phyloP scores from a whole-genome alignment of 129 eudicot genomes.

The Gnaphalium uliginosum region DNA sequence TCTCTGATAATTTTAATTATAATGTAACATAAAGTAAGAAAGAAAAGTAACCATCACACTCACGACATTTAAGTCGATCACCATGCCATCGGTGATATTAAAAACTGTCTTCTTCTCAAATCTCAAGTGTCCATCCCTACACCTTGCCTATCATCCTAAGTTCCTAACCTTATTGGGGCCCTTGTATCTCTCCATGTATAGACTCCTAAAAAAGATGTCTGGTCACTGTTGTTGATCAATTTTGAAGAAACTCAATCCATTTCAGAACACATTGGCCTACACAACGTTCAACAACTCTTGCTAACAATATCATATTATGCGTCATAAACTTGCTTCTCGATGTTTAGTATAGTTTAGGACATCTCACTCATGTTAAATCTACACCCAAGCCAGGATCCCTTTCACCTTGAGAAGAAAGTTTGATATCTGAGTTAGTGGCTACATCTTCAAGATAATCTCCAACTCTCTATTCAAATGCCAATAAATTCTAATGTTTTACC shows the following conservation, averaged over 20 bases:
- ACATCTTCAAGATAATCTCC: background rate
- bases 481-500: background rate
- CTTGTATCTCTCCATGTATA: background rate
- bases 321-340: background rate
- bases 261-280: background rate
- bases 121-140: background rate
- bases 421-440: background rate
- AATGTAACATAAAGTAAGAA: conserved; percentile 5
- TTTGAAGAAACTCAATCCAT: background rate
- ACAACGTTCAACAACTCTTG: background rate
- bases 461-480: conserved; percentile 12
- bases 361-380: background rate
- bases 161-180: background rate
- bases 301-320: background rate
- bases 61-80: background rate
- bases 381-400: background rate
- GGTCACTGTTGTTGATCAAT: conserved; percentile 9
- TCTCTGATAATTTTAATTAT: background rate
- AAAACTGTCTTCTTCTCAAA: background rate
- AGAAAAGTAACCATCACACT: background rate
- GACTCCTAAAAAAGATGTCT: background rate
- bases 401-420: background rate
- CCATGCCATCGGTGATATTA: background rate
- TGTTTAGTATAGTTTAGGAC: background rate
- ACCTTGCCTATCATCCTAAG: background rate